Conservation (phyloP, 2,329 filamentous ascomycete species). For the Zelopaecilomyces penicillatus region DNA sequence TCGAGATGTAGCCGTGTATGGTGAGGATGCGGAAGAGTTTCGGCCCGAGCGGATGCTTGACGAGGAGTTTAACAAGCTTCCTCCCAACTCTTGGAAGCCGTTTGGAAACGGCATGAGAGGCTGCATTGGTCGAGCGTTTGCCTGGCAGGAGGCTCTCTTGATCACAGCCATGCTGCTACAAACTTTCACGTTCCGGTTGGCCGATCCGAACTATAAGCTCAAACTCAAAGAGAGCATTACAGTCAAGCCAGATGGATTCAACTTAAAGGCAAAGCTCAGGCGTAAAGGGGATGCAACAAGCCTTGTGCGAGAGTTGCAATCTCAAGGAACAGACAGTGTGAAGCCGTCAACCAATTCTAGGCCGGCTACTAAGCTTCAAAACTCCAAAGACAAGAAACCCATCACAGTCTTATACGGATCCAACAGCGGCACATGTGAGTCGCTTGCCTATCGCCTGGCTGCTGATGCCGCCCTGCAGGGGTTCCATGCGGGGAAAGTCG, state of each 20-base stretch:
- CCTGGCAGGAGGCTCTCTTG: conserved; percentile 42
- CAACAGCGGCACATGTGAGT: conserved; percentile 61
- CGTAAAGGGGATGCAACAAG: conserved; percentile 28
- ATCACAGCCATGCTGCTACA: conserved; percentile 49
- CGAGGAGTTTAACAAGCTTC: conserved; percentile 33
- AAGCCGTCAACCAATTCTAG: neutral
- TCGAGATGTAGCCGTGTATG: conserved; percentile 47
- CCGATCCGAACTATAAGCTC: conserved; percentile 49
- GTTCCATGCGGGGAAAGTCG: conserved; percentile 40
- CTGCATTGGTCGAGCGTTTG: conserved; percentile 46
- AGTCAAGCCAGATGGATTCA: conserved; percentile 52
- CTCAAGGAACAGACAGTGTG: neutral
- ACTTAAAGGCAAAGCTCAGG: conserved; percentile 47
- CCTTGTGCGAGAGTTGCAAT: conserved; percentile 22
- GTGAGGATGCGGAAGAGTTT: conserved; percentile 48
- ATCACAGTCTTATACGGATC: conserved; percentile 60
- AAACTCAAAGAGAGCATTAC: conserved; percentile 46
- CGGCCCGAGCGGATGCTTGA: conserved; percentile 55
- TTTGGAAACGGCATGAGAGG: conserved; percentile 45
- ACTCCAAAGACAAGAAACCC: conserved; percentile 17
- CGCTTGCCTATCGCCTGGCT: conserved; percentile 52
- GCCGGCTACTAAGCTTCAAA: neutral
- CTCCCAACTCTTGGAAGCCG: conserved; percentile 39
- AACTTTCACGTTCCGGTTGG: conserved; percentile 56
- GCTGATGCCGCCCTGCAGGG: conserved; percentile 46